Percentiles rank a stretch among this genome's conserved stretches.
Conservation (phyloP, 805 yeast species). For the Saccharomycopsis sp. region DNA sequence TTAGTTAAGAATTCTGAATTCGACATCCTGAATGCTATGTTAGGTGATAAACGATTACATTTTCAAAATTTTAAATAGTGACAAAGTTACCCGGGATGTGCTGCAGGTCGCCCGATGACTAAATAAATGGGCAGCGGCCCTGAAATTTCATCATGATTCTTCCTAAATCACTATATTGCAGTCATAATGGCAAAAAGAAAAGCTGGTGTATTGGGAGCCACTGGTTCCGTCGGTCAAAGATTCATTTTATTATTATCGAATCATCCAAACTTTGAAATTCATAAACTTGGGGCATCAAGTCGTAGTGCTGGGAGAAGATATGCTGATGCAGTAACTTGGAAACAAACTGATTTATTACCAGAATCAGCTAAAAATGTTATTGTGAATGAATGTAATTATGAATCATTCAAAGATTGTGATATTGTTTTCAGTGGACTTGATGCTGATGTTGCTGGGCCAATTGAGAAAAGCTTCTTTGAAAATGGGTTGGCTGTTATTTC, state of each 20-base stretch:
- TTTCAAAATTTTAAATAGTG: too few relatives aligned
- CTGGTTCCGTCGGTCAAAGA: slow-evolving; percentile 97
- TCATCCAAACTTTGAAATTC: slow-evolving; percentile 85
- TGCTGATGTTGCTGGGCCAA: slow-evolving; percentile 86
- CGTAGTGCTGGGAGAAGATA: slow-evolving; percentile 91
- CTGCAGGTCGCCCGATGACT: not conserved
- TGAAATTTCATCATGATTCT: not conserved
- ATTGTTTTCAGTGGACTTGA: slow-evolving; percentile 93
- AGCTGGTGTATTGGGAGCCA: slow-evolving; percentile 93
- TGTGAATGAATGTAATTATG: slow-evolving; percentile 74
- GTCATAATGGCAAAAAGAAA: slow-evolving; percentile 32
- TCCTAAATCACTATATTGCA: not conserved
- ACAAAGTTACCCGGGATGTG: too few relatives aligned
- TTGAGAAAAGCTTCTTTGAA: slow-evolving; percentile 78
- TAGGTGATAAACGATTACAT: too few relatives aligned
- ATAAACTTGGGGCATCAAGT: slow-evolving; percentile 84
- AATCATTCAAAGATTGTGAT: slow-evolving; percentile 80
- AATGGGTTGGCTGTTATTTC: slow-evolving; percentile 82
- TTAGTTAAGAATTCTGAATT: slow-evolving; percentile 75
- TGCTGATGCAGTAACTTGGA: slow-evolving; percentile 85
- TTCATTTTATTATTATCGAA: slow-evolving; percentile 76
- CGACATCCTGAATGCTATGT: slow-evolving; percentile 24
- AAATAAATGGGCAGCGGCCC: not conserved
- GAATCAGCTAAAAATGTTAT: slow-evolving; percentile 49
- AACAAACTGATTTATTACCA: slow-evolving; percentile 83